phyloP scores from a whole-genome alignment of 805 yeast genomes.

The Osmozyma mogii region DNA sequence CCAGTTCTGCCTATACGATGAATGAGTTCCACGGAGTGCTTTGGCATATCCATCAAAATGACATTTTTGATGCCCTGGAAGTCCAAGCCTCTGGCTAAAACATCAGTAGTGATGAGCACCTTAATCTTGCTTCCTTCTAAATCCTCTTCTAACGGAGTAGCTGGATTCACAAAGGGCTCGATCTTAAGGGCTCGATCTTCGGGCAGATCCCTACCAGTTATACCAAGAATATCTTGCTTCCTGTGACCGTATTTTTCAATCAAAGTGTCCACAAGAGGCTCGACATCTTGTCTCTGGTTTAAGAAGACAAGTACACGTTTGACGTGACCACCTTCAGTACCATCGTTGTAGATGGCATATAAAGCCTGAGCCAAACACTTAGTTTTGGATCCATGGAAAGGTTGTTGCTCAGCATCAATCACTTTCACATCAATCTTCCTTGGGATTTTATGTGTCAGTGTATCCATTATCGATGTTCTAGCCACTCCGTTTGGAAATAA shows the following conservation, averaged over 20 bases:
- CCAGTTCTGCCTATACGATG: conserved; percentile 96
- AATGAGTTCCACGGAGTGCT: conserved; percentile 73
- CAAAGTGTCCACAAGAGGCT: conserved; percentile 48
- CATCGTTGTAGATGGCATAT: conserved; percentile 78
- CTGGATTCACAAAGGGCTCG: conserved; percentile 56
- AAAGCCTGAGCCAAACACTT: conserved; percentile 84
- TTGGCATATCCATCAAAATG: conserved; percentile 78
- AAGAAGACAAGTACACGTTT: conserved; percentile 83
- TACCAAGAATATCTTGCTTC: conserved; percentile 45
- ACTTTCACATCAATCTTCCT: conserved; percentile 61
- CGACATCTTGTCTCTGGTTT: conserved; percentile 61
- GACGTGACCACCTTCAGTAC: conserved; percentile 65
- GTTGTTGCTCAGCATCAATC: conserved; percentile 68
- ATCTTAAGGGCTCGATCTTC: conserved; percentile 54
- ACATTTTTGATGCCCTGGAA: conserved; percentile 77
- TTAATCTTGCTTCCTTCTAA: conserved; percentile 35
- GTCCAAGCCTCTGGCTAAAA: conserved; percentile 84
- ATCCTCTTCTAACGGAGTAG: conserved; percentile 34
- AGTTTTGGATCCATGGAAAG: conserved; percentile 76
- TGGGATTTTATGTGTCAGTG: conserved; percentile 81
- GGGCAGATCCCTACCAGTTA: conserved; percentile 58
- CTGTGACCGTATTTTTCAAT: conserved; percentile 28
- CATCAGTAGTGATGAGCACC: conserved; percentile 80
- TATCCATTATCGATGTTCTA: conserved; percentile 57
- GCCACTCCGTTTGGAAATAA: conserved; percentile 55